phyloP scores from a whole-genome alignment of 108 stramenopile species.

The Pseudonitzschia pungens region DNA sequence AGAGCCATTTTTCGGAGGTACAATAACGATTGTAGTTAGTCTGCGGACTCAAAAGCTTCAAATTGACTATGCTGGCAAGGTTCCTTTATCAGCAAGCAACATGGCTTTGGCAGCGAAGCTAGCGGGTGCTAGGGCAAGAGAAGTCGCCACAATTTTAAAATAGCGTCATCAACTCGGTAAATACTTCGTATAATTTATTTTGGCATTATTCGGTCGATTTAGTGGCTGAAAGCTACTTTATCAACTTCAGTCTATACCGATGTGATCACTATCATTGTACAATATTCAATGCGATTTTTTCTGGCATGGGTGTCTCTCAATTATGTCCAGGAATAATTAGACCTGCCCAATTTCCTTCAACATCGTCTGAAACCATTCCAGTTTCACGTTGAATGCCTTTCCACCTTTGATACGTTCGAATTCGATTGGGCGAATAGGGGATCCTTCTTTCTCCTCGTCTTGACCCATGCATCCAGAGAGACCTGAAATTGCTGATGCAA shows the following conservation, averaged over 20 bases:
- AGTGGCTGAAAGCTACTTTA: too few relatives aligned
- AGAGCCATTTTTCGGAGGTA: conserved; percentile 16
- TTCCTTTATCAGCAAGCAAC: conserved; percentile 23
- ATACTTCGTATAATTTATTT: too few relatives aligned
- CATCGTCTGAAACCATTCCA: conserved; percentile 84
- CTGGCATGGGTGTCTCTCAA: too few relatives aligned
- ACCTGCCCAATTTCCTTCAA: conserved; percentile 81
- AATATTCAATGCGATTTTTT: neutral
- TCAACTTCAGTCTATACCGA: too few relatives aligned
- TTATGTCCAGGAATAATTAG: too few relatives aligned
- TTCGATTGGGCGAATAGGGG: conserved; percentile 85
- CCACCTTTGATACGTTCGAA: conserved; percentile 91
- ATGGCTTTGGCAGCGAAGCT: conserved; percentile 33
- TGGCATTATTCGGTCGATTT: neutral
- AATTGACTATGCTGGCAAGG: conserved; percentile 29
- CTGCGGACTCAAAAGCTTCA: conserved; percentile 14
- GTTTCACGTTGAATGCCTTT: conserved; percentile 72
- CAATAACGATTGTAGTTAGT: conserved; percentile 29
- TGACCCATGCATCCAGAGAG: conserved; percentile 88
- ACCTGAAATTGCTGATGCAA: conserved; percentile 75
- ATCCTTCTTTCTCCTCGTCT: conserved; percentile 85
- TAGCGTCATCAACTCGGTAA: neutral
- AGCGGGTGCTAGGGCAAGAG: conserved; percentile 28
- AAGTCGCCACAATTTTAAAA: conserved; percentile 14
- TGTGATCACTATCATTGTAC: too few relatives aligned